Conservation (phyloP, 225 moss, liverwort and hornwort species). For the Anthoceros angustus region DNA sequence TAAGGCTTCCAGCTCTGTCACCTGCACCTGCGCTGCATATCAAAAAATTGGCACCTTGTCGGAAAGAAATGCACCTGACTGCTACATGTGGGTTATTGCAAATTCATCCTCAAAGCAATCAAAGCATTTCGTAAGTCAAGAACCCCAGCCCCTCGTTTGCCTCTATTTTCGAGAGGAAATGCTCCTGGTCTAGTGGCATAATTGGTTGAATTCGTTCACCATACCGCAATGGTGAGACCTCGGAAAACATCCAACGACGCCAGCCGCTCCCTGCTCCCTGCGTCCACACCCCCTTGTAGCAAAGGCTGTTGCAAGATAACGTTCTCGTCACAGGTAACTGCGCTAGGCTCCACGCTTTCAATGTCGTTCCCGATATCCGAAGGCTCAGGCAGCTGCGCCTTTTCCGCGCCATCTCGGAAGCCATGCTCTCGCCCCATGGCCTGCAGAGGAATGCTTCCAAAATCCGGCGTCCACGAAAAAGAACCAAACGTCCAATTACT, state of each 20-base stretch:
- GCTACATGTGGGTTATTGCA: background rate
- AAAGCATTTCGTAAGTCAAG: background rate
- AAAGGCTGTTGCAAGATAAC: background rate
- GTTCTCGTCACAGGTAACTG: background rate
- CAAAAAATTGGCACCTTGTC: background rate
- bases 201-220: background rate
- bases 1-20: background rate
- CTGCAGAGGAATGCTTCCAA: background rate
- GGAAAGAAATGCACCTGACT: background rate
- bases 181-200: background rate
- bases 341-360: background rate
- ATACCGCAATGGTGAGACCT: conserved; percentile 37
- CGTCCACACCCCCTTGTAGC: background rate
- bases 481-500: background rate
- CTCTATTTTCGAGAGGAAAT: background rate
- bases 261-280: conserved; percentile 17
- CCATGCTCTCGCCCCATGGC: background rate
- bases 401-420: background rate
- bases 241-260: conserved; percentile 54
- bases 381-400: background rate
- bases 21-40: background rate
- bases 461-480: background rate
- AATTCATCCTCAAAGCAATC: no score
- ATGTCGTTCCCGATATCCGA: background rate
- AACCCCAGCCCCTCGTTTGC: background rate